Conservation (phyloP, 2,329 filamentous ascomycete genomes). For the Nemania serpens region DNA sequence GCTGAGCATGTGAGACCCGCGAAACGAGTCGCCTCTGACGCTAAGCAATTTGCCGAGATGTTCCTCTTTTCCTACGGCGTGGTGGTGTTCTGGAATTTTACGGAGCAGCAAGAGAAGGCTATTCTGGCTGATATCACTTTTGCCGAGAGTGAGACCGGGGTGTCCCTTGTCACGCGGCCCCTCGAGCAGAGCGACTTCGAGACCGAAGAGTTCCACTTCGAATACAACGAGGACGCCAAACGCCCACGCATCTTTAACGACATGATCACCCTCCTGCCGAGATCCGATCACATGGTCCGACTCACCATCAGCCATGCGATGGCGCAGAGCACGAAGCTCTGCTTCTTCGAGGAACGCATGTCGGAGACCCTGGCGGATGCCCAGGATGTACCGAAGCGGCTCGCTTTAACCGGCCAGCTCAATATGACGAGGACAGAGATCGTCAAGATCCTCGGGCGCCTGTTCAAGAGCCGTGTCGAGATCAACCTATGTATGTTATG, state of each 20-base stretch:
- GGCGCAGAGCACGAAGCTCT: conserved; percentile 94
- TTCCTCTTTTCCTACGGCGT: conserved; percentile 98
- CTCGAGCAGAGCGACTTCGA: conserved; percentile 90
- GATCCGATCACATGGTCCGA: conserved; percentile 97
- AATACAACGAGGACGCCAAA: conserved; percentile 86
- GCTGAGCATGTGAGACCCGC: conserved; percentile 47
- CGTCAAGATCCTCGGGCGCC: conserved; percentile 83
- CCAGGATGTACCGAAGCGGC: conserved; percentile 85
- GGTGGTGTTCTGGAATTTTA: conserved; percentile 99
- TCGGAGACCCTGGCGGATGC: conserved; percentile 90
- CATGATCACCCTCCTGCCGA: conserved; percentile 95
- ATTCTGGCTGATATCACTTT: conserved; percentile 95
- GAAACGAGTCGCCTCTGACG: conserved; percentile 68
- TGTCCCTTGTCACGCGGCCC: conserved; percentile 75
- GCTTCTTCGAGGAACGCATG: conserved; percentile 96
- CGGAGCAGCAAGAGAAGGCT: conserved; percentile 93
- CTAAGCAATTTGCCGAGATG: conserved; percentile 87
- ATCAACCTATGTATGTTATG: conserved; percentile 94
- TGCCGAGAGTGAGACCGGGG: conserved; percentile 67
- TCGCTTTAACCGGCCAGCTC: conserved; percentile 86
- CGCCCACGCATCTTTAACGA: conserved; percentile 96
- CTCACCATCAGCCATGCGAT: conserved; percentile 97
- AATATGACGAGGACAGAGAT: conserved; percentile 93
- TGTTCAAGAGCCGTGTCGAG: conserved; percentile 94
- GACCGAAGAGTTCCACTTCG: conserved; percentile 98